A percentile compares a stretch with the other conserved stretches of the same genome.
Evolutionary conservation across 139 green algal species (phyloP).

Genomic region (Asterochloris sp.): DNA sequence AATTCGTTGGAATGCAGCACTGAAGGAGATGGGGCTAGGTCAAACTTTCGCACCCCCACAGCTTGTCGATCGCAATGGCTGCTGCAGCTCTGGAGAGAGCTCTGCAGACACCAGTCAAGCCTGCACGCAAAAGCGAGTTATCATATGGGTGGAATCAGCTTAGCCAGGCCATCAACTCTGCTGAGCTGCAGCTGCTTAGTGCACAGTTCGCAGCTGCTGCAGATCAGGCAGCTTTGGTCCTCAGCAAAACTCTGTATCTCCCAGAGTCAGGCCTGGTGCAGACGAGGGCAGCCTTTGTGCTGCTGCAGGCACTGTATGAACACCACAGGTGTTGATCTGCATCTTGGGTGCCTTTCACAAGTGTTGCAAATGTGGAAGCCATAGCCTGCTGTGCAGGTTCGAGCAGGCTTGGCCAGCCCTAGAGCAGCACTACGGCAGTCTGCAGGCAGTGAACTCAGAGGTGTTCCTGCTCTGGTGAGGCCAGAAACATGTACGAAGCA

Average conservation of each 20-base stretch:
- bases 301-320: slow-evolving; percentile 12
- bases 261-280: not conserved
- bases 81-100: not conserved
- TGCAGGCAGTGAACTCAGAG: not conserved
- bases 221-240: not conserved
- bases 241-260: slow-evolving; percentile 2
- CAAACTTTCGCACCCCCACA: not conserved
- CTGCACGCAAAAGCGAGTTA: not conserved
- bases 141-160: slow-evolving; percentile 11
- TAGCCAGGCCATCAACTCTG: not conserved
- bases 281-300: not conserved
- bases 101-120: not conserved
- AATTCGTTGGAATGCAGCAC: not conserved
- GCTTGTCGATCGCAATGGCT: not conserved
- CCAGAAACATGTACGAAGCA: not conserved
- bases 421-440: not conserved
- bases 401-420: not conserved
- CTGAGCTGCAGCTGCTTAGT: not conserved
- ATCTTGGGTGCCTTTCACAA: too few species aligned
- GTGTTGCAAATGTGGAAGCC: too few species aligned
- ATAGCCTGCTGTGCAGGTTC: not conserved
- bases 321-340: not conserved
- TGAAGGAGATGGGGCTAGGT: not conserved
- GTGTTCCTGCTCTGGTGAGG: not conserved
- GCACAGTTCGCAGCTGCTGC: not conserved